Evolutionary conservation across 2,329 filamentous ascomycete species (phyloP).

Genomic region (Aspergillus quadricinctus): DNA sequence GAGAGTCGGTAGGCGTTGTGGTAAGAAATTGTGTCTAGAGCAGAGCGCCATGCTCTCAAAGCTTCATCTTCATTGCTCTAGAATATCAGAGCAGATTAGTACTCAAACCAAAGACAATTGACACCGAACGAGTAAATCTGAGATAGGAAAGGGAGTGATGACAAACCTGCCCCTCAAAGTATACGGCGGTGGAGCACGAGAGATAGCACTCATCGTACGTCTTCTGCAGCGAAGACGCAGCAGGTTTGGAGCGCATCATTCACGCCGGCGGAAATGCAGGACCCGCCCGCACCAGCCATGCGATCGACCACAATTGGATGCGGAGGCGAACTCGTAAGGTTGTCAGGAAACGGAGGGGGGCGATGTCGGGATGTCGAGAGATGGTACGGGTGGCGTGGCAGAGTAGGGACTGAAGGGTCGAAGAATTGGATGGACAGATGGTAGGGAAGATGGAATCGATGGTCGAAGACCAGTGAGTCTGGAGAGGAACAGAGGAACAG

Average conservation of each 20-base stretch:
- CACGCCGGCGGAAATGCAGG: conserved; percentile 17
- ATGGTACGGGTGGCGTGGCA: not conserved
- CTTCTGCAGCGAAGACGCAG: conserved; percentile 77
- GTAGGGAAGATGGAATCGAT: not conserved
- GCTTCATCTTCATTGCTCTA: conserved; percentile 91
- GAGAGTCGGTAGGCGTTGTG: conserved; percentile 74
- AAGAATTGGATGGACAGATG: not conserved
- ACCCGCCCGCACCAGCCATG: conserved; percentile 23
- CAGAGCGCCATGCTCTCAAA: conserved; percentile 81
- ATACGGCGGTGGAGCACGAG: conserved; percentile 90
- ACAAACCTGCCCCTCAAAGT: conserved; percentile 85
- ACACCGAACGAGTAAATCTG: not conserved
- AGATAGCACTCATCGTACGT: conserved; percentile 96
- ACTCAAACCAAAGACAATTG: not conserved
- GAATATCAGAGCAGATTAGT: not conserved
- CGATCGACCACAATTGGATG: conserved; percentile 6
- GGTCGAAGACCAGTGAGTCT: not conserved
- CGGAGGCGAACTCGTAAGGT: not conserved
- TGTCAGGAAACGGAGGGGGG: not conserved
- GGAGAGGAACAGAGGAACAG: not conserved
- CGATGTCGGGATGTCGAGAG: not conserved
- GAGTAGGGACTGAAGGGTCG: not conserved
- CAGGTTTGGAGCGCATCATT: conserved; percentile 53
- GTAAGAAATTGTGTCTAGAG: conserved; percentile 83
- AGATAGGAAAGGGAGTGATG: not conserved